Percentiles rank a stretch among this genome's conserved stretches.
Conservation (phyloP, 768 basidiomycete genomes). For the Russula emetica region DNA sequence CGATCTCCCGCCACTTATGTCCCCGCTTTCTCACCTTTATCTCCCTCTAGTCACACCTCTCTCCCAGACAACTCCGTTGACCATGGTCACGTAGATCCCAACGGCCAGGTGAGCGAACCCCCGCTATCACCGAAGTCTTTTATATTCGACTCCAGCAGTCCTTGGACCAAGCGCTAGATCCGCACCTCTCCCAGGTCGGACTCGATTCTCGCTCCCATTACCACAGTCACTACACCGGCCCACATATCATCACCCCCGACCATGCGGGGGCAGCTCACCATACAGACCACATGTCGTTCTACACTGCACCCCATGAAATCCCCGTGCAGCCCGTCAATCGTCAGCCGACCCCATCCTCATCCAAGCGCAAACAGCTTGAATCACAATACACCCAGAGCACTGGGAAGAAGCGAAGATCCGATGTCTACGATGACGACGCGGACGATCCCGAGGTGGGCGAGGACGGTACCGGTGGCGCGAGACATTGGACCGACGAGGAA, state of each 20-base stretch:
- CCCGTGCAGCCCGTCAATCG: constrained; percentile 25
- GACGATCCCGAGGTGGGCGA: constrained; percentile 28
- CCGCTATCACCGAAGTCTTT: constrained; percentile 17
- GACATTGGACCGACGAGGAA: constrained; percentile 84
- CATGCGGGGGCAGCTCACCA: constrained; percentile 26
- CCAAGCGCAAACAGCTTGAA: constrained; percentile 28
- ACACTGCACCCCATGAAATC: constrained; percentile 24
- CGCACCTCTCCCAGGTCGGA: constrained; percentile 27
- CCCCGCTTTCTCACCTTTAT: constrained; percentile 25
- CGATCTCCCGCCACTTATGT: constrained; percentile 24
- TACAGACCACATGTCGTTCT: constrained; percentile 26
- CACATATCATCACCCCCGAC: constrained; percentile 27
- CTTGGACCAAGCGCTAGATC: constrained; percentile 29
- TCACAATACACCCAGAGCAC: constrained; percentile 17
- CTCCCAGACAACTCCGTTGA: constrained; percentile 28
- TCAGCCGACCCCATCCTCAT: constrained; percentile 18
- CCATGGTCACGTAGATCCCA: constrained; percentile 28
- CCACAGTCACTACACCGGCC: constrained; percentile 24
- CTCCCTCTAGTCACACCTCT: constrained; percentile 23
- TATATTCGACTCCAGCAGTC: constrained; percentile 22
- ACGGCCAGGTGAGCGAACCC: constrained; percentile 26
- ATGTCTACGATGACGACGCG: constrained; percentile 26
- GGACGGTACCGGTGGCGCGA: constrained; percentile 49
- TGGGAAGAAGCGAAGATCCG: constrained; percentile 26
- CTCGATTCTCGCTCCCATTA: constrained; percentile 29